Base-by-base conservation (phyloP, 1,139 yeast species). In the Taiozyma sp. region DNA sequence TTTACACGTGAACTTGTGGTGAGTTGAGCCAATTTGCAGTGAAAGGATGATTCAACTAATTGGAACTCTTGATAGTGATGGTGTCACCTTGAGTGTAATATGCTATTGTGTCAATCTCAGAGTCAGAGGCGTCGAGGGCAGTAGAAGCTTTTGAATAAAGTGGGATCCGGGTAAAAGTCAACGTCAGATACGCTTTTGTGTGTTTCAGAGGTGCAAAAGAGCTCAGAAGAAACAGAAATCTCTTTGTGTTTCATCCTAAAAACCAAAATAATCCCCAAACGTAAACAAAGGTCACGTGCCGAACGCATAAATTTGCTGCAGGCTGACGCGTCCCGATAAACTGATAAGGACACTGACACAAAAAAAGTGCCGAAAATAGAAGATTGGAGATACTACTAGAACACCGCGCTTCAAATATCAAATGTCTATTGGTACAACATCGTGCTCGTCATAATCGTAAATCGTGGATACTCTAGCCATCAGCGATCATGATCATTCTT, bases 261-360 rank as follows among this genome's bases (percentile, higher is more conserved):
- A 34, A 34, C 14, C 9, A 14, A 32, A 14, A 32, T 27, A 27
- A 27, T 27, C 8, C 28, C 34, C n/a, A 12, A 12, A 42, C 22
- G 50, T 52, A 54, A 54, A 54, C 57, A 54, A 52, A 49, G 8
- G 42, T 53, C 56, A 53, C 56, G 54, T 53, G 53, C 29, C 30
- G 13, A 30, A 36, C 29, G 14, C 42, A n/a, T 36, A 19, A 16
- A 14, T 19, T 22, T 34, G 5, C 34, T 43, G 49, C 49, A 43
- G 28, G 16, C 10, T 47, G 52, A 32, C 45, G 46, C 50, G 45
- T n/a, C 44, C 16, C 14, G 50, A 47, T 36, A 44, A 36, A 34
- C 43, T 45, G 48, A 45, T 45, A 45, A 45, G 48, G 27, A 36
- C 39, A 36, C 39, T 36, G 39, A 36, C 39, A 36, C 42, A 34